These are phyloP conservation scores for Pseudogymnoascus sp. DNA, from an alignment of 2,329 filamentous ascomycete genomes.

Conservation along the genomic window DNA sequence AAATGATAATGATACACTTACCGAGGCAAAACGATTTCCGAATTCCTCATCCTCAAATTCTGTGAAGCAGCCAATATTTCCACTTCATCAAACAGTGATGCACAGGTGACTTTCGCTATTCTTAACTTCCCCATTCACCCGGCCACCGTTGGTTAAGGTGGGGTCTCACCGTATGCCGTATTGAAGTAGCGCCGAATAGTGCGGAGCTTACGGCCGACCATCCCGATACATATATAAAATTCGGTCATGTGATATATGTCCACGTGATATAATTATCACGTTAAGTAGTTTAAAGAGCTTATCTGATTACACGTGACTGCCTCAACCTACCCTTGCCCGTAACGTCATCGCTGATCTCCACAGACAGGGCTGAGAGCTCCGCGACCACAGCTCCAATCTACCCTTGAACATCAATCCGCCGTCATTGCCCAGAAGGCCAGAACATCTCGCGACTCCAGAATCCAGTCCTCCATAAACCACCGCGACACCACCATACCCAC, in stretches of 20 bases:
- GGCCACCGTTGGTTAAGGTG: neutral
- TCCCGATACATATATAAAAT: neutral
- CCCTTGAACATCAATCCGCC: neutral
- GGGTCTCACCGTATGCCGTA: neutral
- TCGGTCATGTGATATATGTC: neutral
- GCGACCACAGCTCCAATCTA: neutral
- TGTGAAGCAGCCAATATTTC: neutral
- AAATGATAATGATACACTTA: neutral
- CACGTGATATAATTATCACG: neutral
- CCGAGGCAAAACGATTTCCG: neutral
- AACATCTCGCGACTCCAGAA: neutral
- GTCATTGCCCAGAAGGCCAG: neutral
- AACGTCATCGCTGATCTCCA: neutral
- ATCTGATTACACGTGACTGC: neutral
- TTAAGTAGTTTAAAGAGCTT: neutral
- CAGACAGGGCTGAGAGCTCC: neutral
- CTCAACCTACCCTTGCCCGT: neutral
- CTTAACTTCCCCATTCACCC: neutral
- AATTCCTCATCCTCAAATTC: neutral
- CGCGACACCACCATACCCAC: neutral
- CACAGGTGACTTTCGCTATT: neutral
- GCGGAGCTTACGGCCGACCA: neutral
- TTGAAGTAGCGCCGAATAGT: neutral
- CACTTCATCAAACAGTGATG: neutral
- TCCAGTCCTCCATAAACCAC: neutral